A percentile compares a stretch with the other conserved stretches of the same genome.
Evolutionary conservation across 768 basidiomycete species (phyloP).

Genomic region (Boletus sp.): DNA sequence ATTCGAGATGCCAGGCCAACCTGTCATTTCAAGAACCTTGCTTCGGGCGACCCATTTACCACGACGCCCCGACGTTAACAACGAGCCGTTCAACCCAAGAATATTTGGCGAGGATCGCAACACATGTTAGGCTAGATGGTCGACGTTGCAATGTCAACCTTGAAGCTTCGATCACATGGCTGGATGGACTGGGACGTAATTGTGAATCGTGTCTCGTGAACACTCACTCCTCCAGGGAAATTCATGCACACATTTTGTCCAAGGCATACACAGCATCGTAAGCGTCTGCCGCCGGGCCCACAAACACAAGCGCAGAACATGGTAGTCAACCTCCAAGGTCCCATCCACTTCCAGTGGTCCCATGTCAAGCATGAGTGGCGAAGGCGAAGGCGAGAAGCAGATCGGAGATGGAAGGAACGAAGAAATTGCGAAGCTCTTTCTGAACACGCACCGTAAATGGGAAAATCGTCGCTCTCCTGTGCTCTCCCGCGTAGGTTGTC

Average conservation of each 20-base stretch:
- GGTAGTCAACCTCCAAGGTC: not conserved
- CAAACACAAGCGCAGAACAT: not conserved
- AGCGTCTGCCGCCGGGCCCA: conserved; percentile 6
- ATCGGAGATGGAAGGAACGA: conserved; percentile 25
- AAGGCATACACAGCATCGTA: not conserved
- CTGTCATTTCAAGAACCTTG: not conserved
- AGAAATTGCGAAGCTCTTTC: conserved; percentile 12
- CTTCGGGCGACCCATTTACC: conserved; percentile 8
- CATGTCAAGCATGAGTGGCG: conserved; percentile 14
- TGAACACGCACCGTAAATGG: conserved; percentile 12
- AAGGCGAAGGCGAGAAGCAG: conserved; percentile 23
- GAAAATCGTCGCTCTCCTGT: conserved; percentile 8
- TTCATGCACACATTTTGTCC: not conserved
- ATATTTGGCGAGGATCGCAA: conserved; percentile 11
- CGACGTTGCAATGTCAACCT: not conserved
- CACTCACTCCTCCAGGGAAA: not conserved
- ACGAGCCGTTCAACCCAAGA: conserved; percentile 1
- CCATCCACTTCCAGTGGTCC: conserved; percentile 12
- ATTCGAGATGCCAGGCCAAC: conserved; percentile 12
- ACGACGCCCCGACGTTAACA: conserved; percentile 1
- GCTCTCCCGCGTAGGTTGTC: not conserved
- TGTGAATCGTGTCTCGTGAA: not conserved
- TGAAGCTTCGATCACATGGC: conserved; percentile 14
- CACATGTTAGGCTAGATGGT: conserved; percentile 7
- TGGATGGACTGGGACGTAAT: conserved; percentile 10